phyloP scores from a whole-genome alignment of 2,329 filamentous ascomycete genomes.

The Neopestalotiopsis clavispora region DNA sequence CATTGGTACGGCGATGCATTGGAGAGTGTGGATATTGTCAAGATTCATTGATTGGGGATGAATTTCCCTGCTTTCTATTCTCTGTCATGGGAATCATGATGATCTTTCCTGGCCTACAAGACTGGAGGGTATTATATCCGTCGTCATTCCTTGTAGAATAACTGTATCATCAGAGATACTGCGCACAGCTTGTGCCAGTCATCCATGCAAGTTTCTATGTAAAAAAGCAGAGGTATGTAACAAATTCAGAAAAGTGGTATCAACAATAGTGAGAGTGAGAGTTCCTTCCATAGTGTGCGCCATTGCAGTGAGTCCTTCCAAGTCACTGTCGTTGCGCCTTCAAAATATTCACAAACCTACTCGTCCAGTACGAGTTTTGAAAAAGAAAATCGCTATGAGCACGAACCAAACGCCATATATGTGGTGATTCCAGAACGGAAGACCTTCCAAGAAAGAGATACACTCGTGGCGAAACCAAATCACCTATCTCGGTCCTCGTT shows the following conservation, averaged over 20 bases:
- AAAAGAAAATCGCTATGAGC: conserved; percentile 12
- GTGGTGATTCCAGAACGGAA: neutral
- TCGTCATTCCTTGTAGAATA: neutral
- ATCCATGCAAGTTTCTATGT: conserved; percentile 11
- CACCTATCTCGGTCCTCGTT: conserved; percentile 12
- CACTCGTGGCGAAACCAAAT: neutral
- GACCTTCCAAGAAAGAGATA: neutral
- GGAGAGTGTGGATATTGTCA: neutral
- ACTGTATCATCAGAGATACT: neutral
- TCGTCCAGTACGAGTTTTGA: neutral
- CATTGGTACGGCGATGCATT: too few relatives aligned
- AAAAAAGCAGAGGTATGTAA: neutral
- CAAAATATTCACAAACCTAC: neutral
- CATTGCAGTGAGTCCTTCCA: neutral
- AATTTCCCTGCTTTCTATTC: neutral
- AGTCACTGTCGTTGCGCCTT: neutral
- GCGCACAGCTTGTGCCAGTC: neutral
- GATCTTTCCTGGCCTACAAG: neutral
- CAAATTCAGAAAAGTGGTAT: conserved; percentile 14
- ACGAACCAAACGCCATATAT: conserved; percentile 13
- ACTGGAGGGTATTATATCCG: neutral
- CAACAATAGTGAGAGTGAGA: conserved; percentile 15
- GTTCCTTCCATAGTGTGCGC: conserved; percentile 12
- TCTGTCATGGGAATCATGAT: neutral
- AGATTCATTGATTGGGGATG: neutral